Evolutionary conservation across 2,329 filamentous ascomycete genomes (phyloP).

Genomic region (Aureobasidium namibiae): DNA sequence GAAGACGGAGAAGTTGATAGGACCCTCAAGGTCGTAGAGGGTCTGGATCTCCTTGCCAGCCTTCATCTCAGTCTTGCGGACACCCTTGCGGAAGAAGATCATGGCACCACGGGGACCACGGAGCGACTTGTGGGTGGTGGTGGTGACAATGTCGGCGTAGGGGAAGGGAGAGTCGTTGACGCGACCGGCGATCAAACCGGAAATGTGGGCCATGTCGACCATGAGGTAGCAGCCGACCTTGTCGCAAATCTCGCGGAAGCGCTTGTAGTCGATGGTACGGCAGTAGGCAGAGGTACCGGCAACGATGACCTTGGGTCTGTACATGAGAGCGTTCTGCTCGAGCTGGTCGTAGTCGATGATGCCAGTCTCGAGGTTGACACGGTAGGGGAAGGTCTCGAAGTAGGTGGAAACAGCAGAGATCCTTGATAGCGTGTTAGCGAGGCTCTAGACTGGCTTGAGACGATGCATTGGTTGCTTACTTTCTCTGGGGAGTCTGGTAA

Average conservation of each 20-base stretch:
- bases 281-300: slow-evolving; percentile 95
- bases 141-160: slow-evolving; percentile 90
- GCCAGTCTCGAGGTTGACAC: slow-evolving; percentile 80
- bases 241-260: slow-evolving; percentile 83
- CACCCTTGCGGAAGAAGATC: slow-evolving; percentile 96
- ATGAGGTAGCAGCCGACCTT: slow-evolving; percentile 89
- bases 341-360: slow-evolving; percentile 92
- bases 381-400: slow-evolving; percentile 96
- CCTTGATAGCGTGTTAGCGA: slow-evolving; percentile 20
- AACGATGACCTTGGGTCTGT: slow-evolving; percentile 91
- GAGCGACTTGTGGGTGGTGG: slow-evolving; percentile 95
- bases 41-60: slow-evolving; percentile 63
- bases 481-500: slow-evolving; percentile 91
- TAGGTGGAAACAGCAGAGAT: slow-evolving; percentile 99
- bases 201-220: slow-evolving; percentile 96
- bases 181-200: slow-evolving; percentile 83
- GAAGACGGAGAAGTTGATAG: slow-evolving; percentile 96
- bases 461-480: slow-evolving; percentile 31
- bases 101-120: slow-evolving; percentile 91
- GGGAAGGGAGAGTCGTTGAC: slow-evolving; percentile 85
- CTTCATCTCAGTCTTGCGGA: slow-evolving; percentile 74
- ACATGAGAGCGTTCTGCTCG: slow-evolving; percentile 77
- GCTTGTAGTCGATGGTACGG: slow-evolving; percentile 87
- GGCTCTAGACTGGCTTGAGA: neutral
- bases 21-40: slow-evolving; percentile 80